Base-by-base conservation (phyloP, 2,329 filamentous ascomycete species). In the Pleurostoma richardsiae region DNA sequence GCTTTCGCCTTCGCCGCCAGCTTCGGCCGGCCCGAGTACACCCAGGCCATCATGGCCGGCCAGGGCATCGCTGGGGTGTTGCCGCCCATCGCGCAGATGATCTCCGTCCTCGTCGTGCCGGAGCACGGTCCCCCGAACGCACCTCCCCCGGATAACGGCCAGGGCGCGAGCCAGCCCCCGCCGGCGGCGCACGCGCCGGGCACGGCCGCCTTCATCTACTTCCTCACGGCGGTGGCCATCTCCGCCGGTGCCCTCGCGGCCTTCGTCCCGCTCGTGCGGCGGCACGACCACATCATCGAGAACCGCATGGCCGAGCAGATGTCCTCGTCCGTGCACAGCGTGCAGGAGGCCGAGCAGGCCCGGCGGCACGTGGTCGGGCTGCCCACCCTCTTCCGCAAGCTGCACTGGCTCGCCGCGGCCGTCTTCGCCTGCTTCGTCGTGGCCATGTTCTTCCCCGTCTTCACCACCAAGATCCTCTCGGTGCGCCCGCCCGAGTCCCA, bases 401-500 rank as follows among this genome's bases (percentile, higher is more conserved):
- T 97, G 40, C 82, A 80, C 58, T 95, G 86, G 80, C 75, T 90
- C 10, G 81, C 89, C 0, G 71, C 76, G n/a, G 81, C 88, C 6
- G 81, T 96, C 10, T 90, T 89, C 57, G 63, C 91, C 53, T 90
- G 85, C 60, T 97, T 97, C 59, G 69, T 77, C 39, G 70, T 92
- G 46, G 91, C 91, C 43, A 97, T 99, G 92, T 83, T 94, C 62
- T 97, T 91, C 71, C 94, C 94, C 1, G 88, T 97, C 50, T 95
- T 95, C 67, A 97, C 94, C 0, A 71, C 77, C 48, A 82, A 85
- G 65, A 85, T 86, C 52, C 57, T 68, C 31, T 79, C 76, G 6
- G 70, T 77, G 3, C 51, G 54, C 39, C 47, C 47, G 30, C 47
- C 42, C 0, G 40, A 39, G 33, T 44, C 47, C 8, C 70, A 76